phyloP scores from a whole-genome alignment of 306 rosid genomes.

The Cicer cuneatum region DNA sequence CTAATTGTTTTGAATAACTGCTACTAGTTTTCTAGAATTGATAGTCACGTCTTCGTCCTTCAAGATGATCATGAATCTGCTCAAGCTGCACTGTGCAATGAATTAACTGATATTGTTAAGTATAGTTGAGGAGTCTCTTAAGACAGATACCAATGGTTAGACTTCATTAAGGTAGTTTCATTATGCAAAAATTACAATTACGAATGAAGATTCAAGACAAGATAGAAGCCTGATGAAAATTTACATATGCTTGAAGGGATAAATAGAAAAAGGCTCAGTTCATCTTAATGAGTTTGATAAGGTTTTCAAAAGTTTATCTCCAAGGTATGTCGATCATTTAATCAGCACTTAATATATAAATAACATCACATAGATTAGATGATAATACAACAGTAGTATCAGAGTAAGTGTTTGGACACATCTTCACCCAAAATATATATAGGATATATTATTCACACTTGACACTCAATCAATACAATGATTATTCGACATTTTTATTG shows the following conservation, averaged over 20 bases:
- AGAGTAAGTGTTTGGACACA: background rate
- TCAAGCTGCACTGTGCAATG: background rate
- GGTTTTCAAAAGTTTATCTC: too few relatives aligned
- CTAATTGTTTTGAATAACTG: background rate
- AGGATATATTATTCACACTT: background rate
- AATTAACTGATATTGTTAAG: background rate
- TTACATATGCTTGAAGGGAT: background rate
- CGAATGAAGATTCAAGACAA: background rate
- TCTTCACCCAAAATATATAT: background rate
- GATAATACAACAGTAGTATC: background rate
- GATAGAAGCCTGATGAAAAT: background rate
- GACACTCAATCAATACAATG: background rate
- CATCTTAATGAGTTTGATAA: too few relatives aligned
- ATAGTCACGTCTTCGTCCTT: background rate
- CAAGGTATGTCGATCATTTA: background rate
- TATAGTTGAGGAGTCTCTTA: background rate
- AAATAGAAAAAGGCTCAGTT: background rate
- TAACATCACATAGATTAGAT: background rate
- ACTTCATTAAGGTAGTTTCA: background rate
- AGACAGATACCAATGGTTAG: background rate
- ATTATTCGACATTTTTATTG: constrained; percentile 12
- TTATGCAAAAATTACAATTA: background rate
- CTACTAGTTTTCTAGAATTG: background rate
- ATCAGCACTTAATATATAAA: background rate
- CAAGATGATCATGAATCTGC: constrained; percentile 12